Conservation (phyloP, 257 asterid species). For the Ophiorrhiza pumila region DNA sequence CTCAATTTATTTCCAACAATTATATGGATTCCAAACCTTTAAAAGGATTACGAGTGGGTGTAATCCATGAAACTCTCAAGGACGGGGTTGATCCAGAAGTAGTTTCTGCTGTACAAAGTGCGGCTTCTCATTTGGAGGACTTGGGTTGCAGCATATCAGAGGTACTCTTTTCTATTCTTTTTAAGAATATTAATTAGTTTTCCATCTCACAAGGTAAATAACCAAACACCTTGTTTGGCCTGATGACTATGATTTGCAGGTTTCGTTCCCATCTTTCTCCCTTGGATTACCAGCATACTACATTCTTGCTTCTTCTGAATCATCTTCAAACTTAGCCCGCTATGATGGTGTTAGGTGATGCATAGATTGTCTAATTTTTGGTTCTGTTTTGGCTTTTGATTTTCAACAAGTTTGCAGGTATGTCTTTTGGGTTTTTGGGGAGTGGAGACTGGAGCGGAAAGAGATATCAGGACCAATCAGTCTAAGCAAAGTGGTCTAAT, state of each 20-base stretch:
- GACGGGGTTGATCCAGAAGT: constrained; percentile 81
- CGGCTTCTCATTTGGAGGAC: constrained; percentile 82
- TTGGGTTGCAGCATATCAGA: constrained; percentile 73
- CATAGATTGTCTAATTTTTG: not conserved
- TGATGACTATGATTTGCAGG: constrained; percentile 42
- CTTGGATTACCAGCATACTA: constrained; percentile 98
- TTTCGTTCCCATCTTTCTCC: constrained; percentile 85
- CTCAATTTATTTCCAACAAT: constrained; percentile 55
- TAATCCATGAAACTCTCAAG: constrained; percentile 82
- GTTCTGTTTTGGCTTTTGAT: not conserved
- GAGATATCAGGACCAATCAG: not conserved
- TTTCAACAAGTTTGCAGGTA: not conserved
- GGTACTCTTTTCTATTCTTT: constrained; percentile 37
- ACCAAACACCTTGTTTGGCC: not conserved
- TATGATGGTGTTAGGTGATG: constrained; percentile 88
- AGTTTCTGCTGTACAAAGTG: constrained; percentile 58
- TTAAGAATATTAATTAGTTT: not conserved
- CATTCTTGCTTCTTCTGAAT: constrained; percentile 88
- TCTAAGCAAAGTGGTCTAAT: not conserved
- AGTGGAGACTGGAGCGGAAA: not conserved
- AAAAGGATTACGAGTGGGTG: constrained; percentile 83
- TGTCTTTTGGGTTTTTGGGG: not conserved
- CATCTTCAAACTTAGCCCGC: constrained; percentile 97
- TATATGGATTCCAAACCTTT: constrained; percentile 69
- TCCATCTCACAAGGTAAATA: not conserved